phyloP scores from a whole-genome alignment of 805 yeast species.

The Ogataea chonburiensis region DNA sequence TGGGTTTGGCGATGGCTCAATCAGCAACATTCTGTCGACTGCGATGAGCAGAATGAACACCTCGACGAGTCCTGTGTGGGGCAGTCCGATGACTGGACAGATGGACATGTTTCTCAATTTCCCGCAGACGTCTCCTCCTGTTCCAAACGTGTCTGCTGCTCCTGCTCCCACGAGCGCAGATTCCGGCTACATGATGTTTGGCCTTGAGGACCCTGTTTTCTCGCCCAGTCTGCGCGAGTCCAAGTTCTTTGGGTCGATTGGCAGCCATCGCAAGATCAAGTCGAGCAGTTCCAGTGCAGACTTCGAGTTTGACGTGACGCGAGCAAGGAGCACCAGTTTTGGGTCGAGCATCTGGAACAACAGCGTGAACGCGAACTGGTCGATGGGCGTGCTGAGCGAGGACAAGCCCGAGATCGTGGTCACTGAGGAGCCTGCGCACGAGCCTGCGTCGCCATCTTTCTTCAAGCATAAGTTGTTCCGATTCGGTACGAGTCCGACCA shows the following conservation, averaged over 20 bases:
- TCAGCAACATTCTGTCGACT: conserved; percentile 21
- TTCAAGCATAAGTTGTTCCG: conserved; percentile 37
- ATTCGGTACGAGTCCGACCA: conserved; percentile 38
- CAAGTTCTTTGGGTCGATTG: conserved; percentile 22
- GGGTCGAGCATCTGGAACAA: conserved; percentile 38
- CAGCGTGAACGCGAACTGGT: conserved; percentile 16
- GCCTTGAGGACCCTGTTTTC: conserved; percentile 13
- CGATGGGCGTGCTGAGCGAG: conserved; percentile 12
- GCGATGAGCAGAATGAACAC: conserved; percentile 29
- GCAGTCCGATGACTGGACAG: conserved; percentile 11
- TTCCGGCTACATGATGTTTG: conserved; percentile 13
- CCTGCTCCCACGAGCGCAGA: conserved; percentile 2
- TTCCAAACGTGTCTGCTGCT: conserved; percentile 4
- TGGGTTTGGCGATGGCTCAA: conserved; percentile 18
- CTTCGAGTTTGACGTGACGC: conserved; percentile 20
- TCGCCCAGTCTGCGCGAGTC: conserved; percentile 25
- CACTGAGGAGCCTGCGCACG: conserved; percentile 20
- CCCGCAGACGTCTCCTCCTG: background rate
- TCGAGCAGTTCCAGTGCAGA: conserved; percentile 17
- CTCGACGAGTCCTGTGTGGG: conserved; percentile 22
- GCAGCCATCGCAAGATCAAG: conserved; percentile 12
- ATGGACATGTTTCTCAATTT: conserved; percentile 7
- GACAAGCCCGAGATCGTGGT: background rate
- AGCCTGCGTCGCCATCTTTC: conserved; percentile 37
- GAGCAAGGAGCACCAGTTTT: conserved; percentile 36